A percentile compares a stretch with the other conserved stretches of the same genome.
Conservation (phyloP, 495 filamentous ascomycete genomes). For the Astrothelium macrocarpum region DNA sequence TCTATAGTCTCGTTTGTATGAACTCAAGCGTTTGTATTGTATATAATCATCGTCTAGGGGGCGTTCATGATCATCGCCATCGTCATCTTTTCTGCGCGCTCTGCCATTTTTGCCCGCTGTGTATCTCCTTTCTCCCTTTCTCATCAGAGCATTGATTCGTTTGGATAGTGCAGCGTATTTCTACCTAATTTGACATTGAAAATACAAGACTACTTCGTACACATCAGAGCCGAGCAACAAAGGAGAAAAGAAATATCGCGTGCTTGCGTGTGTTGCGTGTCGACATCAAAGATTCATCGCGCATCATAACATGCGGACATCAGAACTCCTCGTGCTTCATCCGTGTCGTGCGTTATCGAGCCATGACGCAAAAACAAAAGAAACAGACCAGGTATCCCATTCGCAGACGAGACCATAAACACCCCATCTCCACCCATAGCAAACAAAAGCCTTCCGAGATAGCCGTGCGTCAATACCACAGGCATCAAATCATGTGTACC, state of each 20-base stretch:
- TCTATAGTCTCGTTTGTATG: background rate
- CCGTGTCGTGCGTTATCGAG: background rate
- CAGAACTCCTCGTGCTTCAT: background rate
- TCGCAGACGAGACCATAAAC: background rate
- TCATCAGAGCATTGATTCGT: conserved; percentile 3
- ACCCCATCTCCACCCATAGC: background rate
- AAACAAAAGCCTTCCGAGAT: background rate
- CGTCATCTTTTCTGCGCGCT: too few species aligned
- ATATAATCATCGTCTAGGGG: background rate
- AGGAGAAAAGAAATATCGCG: background rate
- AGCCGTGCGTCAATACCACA: too few species aligned
- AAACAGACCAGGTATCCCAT: background rate
- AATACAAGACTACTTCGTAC: background rate
- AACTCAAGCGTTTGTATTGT: background rate
- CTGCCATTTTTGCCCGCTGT: background rate
- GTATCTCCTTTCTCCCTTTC: background rate
- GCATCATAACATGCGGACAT: background rate
- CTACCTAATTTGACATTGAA: background rate
- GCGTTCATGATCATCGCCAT: too few species aligned
- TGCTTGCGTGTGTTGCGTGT: too few species aligned
- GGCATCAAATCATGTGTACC: too few species aligned
- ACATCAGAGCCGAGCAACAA: background rate
- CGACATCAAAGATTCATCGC: too few species aligned
- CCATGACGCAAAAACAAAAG: background rate
- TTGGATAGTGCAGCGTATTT: background rate